A percentile compares a stretch with the other conserved stretches of the same genome.
Evolutionary conservation across 305 asterid genomes (phyloP).

Genomic region (Rubia balearica): DNA sequence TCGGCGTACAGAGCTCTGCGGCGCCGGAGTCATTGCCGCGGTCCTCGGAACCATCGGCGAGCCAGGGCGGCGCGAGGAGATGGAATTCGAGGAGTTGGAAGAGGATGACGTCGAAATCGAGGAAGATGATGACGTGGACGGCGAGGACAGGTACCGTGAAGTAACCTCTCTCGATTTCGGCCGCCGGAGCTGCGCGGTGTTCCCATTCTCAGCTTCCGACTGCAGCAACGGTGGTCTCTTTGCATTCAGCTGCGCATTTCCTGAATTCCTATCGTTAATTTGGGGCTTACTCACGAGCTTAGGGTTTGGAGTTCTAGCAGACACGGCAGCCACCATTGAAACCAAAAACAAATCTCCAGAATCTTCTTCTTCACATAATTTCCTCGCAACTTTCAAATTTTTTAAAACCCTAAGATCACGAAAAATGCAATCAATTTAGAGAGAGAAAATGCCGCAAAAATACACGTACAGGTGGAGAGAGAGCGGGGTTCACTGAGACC

Average conservation of each 20-base stretch:
- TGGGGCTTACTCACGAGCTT: constrained; percentile 28
- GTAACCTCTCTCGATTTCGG: constrained; percentile 52
- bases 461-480: neutral
- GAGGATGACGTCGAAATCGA: constrained; percentile 48
- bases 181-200: constrained; percentile 31
- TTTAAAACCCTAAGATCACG: constrained; percentile 16
- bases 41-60: constrained; percentile 45
- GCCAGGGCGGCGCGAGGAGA: constrained; percentile 37
- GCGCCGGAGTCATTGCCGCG: constrained; percentile 18
- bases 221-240: constrained; percentile 56
- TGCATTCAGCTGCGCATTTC: constrained; percentile 21
- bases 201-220: constrained; percentile 50
- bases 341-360: constrained; percentile 8
- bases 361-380: constrained; percentile 25
- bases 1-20: constrained; percentile 23
- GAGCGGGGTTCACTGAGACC: constrained; percentile 21
- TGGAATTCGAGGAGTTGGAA: constrained; percentile 36
- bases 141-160: constrained; percentile 54
- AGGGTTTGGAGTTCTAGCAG: constrained; percentile 38
- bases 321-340: constrained; percentile 60
- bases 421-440: constrained; percentile 8
- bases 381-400: neutral
- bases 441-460: neutral
- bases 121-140: constrained; percentile 45
- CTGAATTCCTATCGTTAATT: constrained; percentile 6